phyloP scores from a whole-genome alignment of 306 rosid genomes.

The Prunus mongolica region DNA sequence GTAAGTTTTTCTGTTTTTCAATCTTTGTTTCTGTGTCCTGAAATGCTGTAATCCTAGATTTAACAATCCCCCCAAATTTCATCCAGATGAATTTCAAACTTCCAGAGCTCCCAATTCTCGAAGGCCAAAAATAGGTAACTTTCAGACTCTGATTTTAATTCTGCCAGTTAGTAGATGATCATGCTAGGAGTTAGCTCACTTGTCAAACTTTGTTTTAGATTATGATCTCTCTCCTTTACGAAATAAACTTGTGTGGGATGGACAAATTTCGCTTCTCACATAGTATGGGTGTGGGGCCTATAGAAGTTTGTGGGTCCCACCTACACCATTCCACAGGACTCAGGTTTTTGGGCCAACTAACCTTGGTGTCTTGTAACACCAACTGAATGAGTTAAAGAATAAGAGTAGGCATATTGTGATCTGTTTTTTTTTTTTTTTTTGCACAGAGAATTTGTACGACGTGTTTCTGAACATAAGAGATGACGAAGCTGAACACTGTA shows the following conservation, averaged over 20 bases:
- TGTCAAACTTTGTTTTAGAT: background rate
- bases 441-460: conserved; percentile 73
- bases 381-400: background rate
- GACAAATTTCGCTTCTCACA: no score
- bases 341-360: no score
- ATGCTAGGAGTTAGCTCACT: background rate
- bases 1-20: conserved; percentile 42
- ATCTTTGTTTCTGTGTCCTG: conserved; percentile 3
- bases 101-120: conserved; percentile 81
- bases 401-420: background rate
- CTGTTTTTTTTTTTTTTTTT: background rate
- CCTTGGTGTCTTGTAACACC: no score
- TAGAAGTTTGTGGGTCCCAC: no score
- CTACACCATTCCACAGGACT: no score
- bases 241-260: no score
- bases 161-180: conserved; percentile 2
- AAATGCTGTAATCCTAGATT: background rate
- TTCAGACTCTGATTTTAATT: conserved; percentile 8
- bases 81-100: conserved; percentile 94
- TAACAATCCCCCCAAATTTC: conserved; percentile 23
- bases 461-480: conserved; percentile 88
- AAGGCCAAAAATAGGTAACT: conserved; percentile 83
- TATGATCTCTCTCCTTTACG: no score
- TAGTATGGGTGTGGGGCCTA: no score
- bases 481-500: conserved; percentile 97